Percentiles rank a stretch among this genome's conserved stretches.
Evolutionary conservation across 1,284 basidiomycete genomes (phyloP).

Genomic region (Agroathelia rolfsii): DNA sequence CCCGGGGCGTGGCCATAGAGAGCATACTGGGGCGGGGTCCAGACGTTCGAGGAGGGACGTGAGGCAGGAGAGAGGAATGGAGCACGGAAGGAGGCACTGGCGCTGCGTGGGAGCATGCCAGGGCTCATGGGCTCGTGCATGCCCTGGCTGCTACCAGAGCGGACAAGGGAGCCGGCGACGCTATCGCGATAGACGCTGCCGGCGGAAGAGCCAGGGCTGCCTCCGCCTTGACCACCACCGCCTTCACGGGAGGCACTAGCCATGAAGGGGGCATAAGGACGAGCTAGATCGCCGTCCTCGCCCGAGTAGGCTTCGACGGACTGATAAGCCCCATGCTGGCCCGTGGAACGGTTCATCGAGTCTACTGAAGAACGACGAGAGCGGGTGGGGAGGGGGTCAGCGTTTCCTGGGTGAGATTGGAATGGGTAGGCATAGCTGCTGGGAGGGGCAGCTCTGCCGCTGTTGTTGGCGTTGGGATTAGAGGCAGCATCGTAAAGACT

Average conservation of each 20-base stretch:
- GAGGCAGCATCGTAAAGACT: slow-evolving; percentile 6
- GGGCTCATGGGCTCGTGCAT: slow-evolving; percentile 13
- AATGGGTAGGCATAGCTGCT: slow-evolving; percentile 43
- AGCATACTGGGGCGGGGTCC: slow-evolving; percentile 44
- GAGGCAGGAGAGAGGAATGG: slow-evolving; percentile 62
- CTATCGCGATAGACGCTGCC: slow-evolving; percentile 36
- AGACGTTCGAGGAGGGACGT: slow-evolving; percentile 45
- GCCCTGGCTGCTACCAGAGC: too few relatives aligned
- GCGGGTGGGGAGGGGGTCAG: slow-evolving; percentile 35
- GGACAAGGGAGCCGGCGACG: too few relatives aligned
- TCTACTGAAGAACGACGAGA: too few relatives aligned
- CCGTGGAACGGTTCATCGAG: too few relatives aligned
- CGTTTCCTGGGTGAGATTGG: slow-evolving; percentile 52
- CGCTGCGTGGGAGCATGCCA: slow-evolving; percentile 23
- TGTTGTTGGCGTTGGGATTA: too few relatives aligned
- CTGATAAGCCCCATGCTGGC: slow-evolving; percentile 17
- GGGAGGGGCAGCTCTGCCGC: too few relatives aligned
- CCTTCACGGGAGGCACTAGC: too few relatives aligned
- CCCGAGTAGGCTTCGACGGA: too few relatives aligned
- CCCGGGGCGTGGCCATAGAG: too few relatives aligned
- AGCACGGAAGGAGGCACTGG: slow-evolving; percentile 44
- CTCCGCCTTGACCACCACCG: too few relatives aligned
- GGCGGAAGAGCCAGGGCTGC: slow-evolving; percentile 18
- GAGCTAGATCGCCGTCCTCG: too few relatives aligned
- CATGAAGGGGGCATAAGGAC: slow-evolving; percentile 49